Evolutionary conservation across 208 protist genomes (phyloP).

Genomic region (Trypanosoma brucei): DNA sequence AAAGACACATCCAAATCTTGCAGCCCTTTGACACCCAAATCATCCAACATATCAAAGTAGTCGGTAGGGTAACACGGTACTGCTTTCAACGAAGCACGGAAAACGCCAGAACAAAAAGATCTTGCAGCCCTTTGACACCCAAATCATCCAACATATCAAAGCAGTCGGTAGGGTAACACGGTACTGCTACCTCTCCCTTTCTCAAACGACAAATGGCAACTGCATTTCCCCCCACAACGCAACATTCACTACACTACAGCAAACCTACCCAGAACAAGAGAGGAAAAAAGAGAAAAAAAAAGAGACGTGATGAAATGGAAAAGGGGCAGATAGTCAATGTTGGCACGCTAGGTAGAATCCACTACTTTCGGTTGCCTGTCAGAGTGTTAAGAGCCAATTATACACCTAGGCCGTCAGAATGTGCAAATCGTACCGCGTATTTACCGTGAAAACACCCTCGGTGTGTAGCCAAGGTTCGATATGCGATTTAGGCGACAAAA

Average conservation of each 20-base stretch:
- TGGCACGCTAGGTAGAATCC: too few species aligned
- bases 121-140: constrained; percentile 81
- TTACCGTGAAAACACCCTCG: too few species aligned
- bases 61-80: constrained; percentile 67
- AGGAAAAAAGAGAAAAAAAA: constrained; percentile 3
- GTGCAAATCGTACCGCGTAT: too few species aligned
- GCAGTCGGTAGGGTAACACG: constrained; percentile 63
- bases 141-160: constrained; percentile 41
- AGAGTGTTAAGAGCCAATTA: too few species aligned
- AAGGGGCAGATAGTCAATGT: too few species aligned
- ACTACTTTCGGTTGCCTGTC: too few species aligned
- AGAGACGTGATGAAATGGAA: background rate
- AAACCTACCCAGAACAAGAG: background rate
- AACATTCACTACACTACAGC: background rate
- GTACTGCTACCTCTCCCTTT: constrained; percentile 9
- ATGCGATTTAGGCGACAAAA: too few species aligned
- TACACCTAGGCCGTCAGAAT: too few species aligned
- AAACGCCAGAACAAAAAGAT: constrained; percentile 8
- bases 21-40: constrained; percentile 76
- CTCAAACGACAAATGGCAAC: background rate
- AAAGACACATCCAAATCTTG: constrained; percentile 26
- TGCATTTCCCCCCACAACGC: background rate
- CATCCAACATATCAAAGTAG: constrained; percentile 33
- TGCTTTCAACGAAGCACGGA: background rate
- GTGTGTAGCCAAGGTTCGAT: too few species aligned